Conservation (phyloP, 2,329 filamentous ascomycete genomes). For the Zopfia rhizophila region DNA sequence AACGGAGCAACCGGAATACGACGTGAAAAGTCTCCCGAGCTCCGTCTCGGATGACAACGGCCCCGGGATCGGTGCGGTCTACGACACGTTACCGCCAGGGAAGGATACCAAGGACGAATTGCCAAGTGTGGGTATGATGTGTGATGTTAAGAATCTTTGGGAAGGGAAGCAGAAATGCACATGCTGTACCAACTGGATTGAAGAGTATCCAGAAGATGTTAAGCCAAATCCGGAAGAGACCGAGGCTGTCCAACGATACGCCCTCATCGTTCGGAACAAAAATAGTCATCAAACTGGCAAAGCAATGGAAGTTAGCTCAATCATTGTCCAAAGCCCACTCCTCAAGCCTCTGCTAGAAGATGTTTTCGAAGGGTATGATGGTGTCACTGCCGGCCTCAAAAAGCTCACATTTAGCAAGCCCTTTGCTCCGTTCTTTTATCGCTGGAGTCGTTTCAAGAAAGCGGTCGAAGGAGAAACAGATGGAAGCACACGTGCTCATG, state of each 20-base stretch:
- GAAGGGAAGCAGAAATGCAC: conserved; percentile 24
- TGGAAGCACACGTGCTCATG: conserved; percentile 41
- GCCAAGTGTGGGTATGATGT: conserved; percentile 21
- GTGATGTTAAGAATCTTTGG: conserved; percentile 28
- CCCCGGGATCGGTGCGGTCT: background rate
- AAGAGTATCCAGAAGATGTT: conserved; percentile 24
- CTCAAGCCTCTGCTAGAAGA: conserved; percentile 42
- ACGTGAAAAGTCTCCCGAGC: conserved; percentile 25
- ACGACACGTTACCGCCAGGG: conserved; percentile 1
- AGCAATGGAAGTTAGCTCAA: conserved; percentile 34
- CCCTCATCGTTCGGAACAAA: conserved; percentile 26
- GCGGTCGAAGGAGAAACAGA: conserved; percentile 35
- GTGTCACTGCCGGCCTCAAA: conserved; percentile 44
- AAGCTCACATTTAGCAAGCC: conserved; percentile 44
- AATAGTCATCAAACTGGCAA: conserved; percentile 25
- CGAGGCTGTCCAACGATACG: conserved; percentile 25
- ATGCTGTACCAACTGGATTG: conserved; percentile 32
- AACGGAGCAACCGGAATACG: conserved; percentile 12
- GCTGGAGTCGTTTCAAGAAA: conserved; percentile 42
- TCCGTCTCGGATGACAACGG: conserved; percentile 10
- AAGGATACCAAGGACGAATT: conserved; percentile 24
- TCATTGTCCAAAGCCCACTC: conserved; percentile 48
- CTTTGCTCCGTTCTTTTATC: conserved; percentile 49
- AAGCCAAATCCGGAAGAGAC: conserved; percentile 26
- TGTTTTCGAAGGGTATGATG: conserved; percentile 44